Base-by-base conservation (phyloP, 1,284 basidiomycete genomes). In the Heterobasidion occidentale region DNA sequence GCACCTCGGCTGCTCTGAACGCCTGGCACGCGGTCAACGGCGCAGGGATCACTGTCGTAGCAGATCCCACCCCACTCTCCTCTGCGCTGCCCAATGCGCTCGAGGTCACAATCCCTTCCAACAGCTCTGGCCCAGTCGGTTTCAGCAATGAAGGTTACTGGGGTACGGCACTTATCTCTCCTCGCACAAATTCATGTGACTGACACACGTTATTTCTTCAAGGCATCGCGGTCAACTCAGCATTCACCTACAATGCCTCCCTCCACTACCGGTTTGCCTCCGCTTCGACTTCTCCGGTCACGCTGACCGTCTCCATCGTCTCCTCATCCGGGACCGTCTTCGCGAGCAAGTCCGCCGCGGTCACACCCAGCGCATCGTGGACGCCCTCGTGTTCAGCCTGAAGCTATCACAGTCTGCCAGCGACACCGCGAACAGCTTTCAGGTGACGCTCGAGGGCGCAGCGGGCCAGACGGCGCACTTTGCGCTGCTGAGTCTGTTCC, bases 401-500 rank as follows among this genome's bases (percentile, higher is more conserved):
- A 74, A 65, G 15, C 77, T 83, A 0, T 70, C 67, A 1, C 64
- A 68, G 8, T 73, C 74, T 36, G 71, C 74, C 0, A 34, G 63
- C 2, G 65, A 72, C 53, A 70, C 70, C 1, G 75, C 77, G 53
- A 80, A 83, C 61, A 74, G 74, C 45, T 82, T 84, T 61, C 74
- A 71, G 0, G 69, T 89, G 8, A 79, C 78, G 0, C 64, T 87
- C 6, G 73, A 84, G 56, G 81, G 77, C 3, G 64, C 68, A 0
- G 67, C 74, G 0, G 82, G 78, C 11, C 71, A 79, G 35, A 78
- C 74, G 0, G 73, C 88, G 54, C 68, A 82, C 62, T 87, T 89
- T 59, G 78, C 81, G 0, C 70, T 88, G 75, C 75, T 88, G 54
- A 84, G 81, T 2, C 71, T 89, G 54, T 88, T 89, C 69, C 87